Base-by-base conservation (phyloP, 2,329 filamentous ascomycete genomes). In the Trichoderma guizhouense region DNA sequence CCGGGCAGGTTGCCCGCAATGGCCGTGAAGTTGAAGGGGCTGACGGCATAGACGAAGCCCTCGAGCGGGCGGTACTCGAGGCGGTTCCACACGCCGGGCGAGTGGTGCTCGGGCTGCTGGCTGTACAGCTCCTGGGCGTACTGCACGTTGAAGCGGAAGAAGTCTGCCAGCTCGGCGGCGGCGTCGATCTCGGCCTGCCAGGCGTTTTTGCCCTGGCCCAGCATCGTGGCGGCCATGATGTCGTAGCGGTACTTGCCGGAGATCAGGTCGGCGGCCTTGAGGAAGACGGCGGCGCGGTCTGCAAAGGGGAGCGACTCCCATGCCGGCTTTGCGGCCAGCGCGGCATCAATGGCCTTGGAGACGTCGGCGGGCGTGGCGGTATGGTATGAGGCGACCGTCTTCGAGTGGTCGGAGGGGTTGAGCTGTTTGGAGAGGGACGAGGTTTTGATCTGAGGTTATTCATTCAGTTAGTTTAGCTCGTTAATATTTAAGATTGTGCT, bases 111-210 rank as follows among this genome's bases (percentile, higher is more conserved):
- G 15, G 95, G 95, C 83, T 99, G 96, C 80, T 94, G 90, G 47
- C 89, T 89, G 81, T 98, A 97, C 71, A 97, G 85, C 80, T 98
- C 93, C 83, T 97, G 92, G 32, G 95, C 95, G 79, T 96, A 98
- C 81, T 95, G 90, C 68, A 98, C 95, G 79, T 96, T 96, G 86
- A 98, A 97, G 79, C 94, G 90, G 80, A 98, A 85, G 83, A 98
- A 98, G 81, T 99, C 95, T 76, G 90, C 92, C 77, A 97, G 84
- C 86, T 99, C 96, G 9, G 95, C 95, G 21, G 95, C 95, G 51
- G 95, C 89, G 82, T 98, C 95, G 75, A 98, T 98, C 87, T 99
- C 95, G n/a, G 96, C 95, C 83, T 99, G 95, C 94, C 94, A 98
- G 62, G 93, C 94, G 81, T 98, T 98, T 89, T 98, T 98, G 78